Percentiles rank a stretch among this genome's conserved stretches.
phyloP scores from a whole-genome alignment of 257 asterid genomes.

The Apocynum venetum region DNA sequence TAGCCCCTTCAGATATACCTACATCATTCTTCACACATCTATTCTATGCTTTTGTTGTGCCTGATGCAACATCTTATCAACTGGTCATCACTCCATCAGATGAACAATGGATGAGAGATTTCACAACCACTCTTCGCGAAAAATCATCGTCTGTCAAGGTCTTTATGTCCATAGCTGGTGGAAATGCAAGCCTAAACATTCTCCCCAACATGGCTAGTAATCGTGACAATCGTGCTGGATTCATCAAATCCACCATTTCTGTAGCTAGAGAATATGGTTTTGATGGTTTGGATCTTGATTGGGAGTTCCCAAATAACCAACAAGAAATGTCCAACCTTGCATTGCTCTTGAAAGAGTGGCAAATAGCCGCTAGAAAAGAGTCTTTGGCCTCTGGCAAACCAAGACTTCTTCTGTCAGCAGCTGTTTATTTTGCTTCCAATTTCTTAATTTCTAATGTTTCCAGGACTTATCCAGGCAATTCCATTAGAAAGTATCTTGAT shows the following conservation, averaged over 20 bases:
- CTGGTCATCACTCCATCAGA: constrained; percentile 31
- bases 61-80: constrained; percentile 39
- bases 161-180: constrained; percentile 59
- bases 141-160: constrained; percentile 21
- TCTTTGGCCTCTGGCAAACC: constrained; percentile 27
- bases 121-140: constrained; percentile 40
- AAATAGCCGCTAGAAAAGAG: constrained; percentile 1
- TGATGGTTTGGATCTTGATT: constrained; percentile 63
- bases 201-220: constrained; percentile 16
- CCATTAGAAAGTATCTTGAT: constrained; percentile 32
- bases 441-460: constrained; percentile 19
- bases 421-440: constrained; percentile 42
- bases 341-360: constrained; percentile 28
- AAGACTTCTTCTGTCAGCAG: constrained; percentile 40
- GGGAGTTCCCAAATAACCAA: constrained; percentile 45
- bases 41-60: constrained; percentile 42
- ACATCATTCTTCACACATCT: constrained; percentile 47
- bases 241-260: constrained; percentile 48
- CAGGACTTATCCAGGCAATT: constrained; percentile 27
- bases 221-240: constrained; percentile 34
- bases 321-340: constrained; percentile 48
- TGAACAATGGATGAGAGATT: constrained; percentile 30
- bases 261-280: constrained; percentile 40
- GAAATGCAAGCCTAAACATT: constrained; percentile 19
- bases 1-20: constrained; percentile 36